Percentiles rank a stretch among this genome's conserved stretches.
Evolutionary conservation across 257 asterid species (phyloP).

Genomic region (Solanum habrochaites): DNA sequence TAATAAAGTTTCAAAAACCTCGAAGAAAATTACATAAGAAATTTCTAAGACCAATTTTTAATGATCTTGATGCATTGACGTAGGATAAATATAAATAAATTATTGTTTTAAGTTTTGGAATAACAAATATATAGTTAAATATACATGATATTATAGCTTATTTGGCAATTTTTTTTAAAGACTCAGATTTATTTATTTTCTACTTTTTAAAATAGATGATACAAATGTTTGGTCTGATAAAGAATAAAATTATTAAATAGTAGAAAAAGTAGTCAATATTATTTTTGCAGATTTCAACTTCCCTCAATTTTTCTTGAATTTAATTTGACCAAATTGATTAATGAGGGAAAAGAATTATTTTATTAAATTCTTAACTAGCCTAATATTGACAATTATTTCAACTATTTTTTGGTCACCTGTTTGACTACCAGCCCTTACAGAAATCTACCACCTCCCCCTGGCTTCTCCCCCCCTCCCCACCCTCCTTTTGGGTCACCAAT

Average conservation of each 20-base stretch:
- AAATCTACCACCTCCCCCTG: too few relatives aligned
- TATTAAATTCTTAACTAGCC: neutral
- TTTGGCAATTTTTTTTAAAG: neutral
- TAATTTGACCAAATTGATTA: neutral
- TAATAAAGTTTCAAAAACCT: neutral
- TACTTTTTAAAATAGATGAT: neutral
- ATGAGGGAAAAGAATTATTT: neutral
- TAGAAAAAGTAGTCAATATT: neutral
- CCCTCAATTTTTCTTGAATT: neutral
- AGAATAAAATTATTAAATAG: neutral
- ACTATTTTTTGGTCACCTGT: neutral
- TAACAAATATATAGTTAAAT: neutral
- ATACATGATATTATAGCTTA: neutral
- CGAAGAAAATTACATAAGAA: neutral
- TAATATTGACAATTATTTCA: neutral
- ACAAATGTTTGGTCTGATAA: neutral
- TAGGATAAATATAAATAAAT: neutral
- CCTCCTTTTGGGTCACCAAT: neutral
- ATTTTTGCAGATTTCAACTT: neutral
- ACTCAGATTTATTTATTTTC: neutral
- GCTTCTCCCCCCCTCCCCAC: too few relatives aligned
- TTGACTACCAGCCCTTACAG: too few relatives aligned
- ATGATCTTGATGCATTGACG: neutral
- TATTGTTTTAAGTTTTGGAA: neutral
- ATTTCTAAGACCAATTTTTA: neutral